A percentile compares a stretch with the other conserved stretches of the same genome.
Conservation (phyloP, 305 asterid species). For the Ajuga reptans region DNA sequence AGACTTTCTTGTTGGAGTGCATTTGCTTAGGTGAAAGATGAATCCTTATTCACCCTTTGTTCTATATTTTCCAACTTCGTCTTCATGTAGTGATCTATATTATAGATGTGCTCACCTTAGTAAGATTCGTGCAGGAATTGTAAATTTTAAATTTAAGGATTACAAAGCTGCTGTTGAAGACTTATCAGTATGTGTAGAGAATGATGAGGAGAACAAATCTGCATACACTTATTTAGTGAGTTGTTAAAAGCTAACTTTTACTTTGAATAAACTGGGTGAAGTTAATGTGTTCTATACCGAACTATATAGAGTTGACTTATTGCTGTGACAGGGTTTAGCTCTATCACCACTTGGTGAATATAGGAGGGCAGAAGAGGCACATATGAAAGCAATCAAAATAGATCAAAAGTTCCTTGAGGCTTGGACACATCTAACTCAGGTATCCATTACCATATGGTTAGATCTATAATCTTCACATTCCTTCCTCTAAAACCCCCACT, state of each 20-base stretch:
- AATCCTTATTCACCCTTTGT: constrained; percentile 2
- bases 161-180: constrained; percentile 83
- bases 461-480: background rate
- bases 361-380: constrained; percentile 82
- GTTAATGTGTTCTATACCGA: constrained; percentile 11
- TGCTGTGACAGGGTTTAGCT: constrained; percentile 72
- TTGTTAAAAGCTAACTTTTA: constrained; percentile 17
- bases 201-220: constrained; percentile 81
- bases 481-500: background rate
- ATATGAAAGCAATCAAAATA: constrained; percentile 73
- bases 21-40: constrained; percentile 19
- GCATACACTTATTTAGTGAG: constrained; percentile 94
- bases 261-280: constrained; percentile 21
- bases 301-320: constrained; percentile 16
- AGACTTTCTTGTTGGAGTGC: background rate
- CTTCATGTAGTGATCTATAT: constrained; percentile 18
- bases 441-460: constrained; percentile 24
- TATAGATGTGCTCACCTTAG: constrained; percentile 22
- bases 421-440: constrained; percentile 97
- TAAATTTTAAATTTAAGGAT: constrained; percentile 91
- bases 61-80: background rate
- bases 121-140: constrained; percentile 65
- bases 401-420: constrained; percentile 82
- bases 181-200: constrained; percentile 69
- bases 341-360: constrained; percentile 80